Evolutionary conservation across 345 rosid species (phyloP).

Genomic region (Ceriops decandra): DNA sequence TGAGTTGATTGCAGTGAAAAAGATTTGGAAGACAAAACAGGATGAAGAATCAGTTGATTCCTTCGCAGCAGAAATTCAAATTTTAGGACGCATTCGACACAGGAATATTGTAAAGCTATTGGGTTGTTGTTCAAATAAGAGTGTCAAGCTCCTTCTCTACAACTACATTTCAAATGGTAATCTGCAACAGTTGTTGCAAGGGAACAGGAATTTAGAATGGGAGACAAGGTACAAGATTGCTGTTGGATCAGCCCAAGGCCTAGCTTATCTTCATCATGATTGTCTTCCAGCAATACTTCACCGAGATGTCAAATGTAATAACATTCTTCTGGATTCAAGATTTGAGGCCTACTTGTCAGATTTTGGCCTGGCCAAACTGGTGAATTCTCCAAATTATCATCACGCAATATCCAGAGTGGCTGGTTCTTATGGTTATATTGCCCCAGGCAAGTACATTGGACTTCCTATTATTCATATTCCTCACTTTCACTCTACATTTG

Average conservation of each 20-base stretch:
- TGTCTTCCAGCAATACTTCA: conserved; percentile 80
- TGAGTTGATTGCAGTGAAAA: conserved; percentile 75
- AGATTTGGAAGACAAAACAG: conserved; percentile 71
- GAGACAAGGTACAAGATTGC: conserved; percentile 86
- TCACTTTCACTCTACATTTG: neutral
- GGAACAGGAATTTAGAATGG: conserved; percentile 75
- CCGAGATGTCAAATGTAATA: conserved; percentile 88
- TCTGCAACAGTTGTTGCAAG: conserved; percentile 66
- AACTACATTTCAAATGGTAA: conserved; percentile 79
- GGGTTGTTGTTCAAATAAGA: conserved; percentile 82
- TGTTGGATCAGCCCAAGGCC: conserved; percentile 70
- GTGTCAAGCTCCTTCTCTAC: conserved; percentile 79
- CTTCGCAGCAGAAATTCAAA: conserved; percentile 86
- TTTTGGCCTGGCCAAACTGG: conserved; percentile 82
- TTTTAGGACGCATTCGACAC: conserved; percentile 81
- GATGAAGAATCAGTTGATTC: conserved; percentile 65
- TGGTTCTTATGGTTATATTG: conserved; percentile 88
- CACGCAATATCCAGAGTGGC: conserved; percentile 81
- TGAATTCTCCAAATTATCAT: conserved; percentile 69
- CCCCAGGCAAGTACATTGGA: conserved; percentile 61
- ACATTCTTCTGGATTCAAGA: conserved; percentile 76
- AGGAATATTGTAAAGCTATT: conserved; percentile 81
- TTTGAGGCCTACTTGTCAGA: conserved; percentile 78
- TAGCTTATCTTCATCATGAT: conserved; percentile 91
- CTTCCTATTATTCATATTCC: neutral